Evolutionary conservation across 176 grass and related monocot genomes (phyloP).

Genomic region (Panicum miliaceum): DNA sequence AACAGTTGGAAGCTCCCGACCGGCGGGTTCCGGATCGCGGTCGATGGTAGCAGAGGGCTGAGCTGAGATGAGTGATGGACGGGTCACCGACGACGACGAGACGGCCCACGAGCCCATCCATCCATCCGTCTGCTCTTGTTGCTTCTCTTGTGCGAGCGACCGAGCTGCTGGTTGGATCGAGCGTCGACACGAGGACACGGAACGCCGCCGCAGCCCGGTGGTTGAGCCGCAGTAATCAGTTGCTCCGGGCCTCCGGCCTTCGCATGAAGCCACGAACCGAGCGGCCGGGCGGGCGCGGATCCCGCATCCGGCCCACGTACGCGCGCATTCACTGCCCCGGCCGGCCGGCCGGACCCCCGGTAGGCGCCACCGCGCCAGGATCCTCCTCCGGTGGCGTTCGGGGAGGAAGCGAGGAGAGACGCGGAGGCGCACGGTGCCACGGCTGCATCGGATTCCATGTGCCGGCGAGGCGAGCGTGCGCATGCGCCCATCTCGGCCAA

Average conservation of each 20-base stretch:
- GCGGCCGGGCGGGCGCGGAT: too few species aligned
- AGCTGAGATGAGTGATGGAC: neutral
- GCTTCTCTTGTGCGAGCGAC: neutral
- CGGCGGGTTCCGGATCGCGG: neutral
- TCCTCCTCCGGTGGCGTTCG: too few species aligned
- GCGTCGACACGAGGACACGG: neutral
- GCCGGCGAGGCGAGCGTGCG: neutral
- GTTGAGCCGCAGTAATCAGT: too few species aligned
- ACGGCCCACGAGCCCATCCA: neutral
- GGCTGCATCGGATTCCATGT: constrained; percentile 1
- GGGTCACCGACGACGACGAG: neutral
- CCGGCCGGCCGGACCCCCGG: too few species aligned
- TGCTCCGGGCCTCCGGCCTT: too few species aligned
- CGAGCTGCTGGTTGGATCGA: neutral
- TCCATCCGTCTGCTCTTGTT: neutral
- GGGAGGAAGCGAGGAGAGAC: too few species aligned
- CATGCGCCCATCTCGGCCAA: neutral
- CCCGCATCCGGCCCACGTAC: too few species aligned
- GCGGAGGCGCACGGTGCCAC: too few species aligned
- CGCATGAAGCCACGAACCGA: too few species aligned
- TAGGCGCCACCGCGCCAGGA: too few species aligned
- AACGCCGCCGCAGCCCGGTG: neutral
- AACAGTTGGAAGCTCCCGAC: too few species aligned
- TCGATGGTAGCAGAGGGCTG: neutral
- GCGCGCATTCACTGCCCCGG: too few species aligned